These are phyloP conservation scores for Sindora glabra DNA, from an alignment of 306 rosid species.

Conservation along the genomic window DNA sequence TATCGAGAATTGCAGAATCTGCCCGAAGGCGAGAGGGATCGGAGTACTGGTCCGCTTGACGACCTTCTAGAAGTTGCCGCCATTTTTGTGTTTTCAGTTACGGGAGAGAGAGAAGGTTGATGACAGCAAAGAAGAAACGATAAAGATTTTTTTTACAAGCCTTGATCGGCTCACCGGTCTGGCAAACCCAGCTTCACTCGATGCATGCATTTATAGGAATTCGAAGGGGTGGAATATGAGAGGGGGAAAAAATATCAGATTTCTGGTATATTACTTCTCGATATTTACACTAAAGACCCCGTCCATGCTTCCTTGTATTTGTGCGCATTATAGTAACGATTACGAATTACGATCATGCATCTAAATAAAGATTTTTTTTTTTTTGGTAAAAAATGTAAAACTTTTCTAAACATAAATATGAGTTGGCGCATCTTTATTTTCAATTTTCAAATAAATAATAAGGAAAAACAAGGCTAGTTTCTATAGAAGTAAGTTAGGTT, in stretches of 20 bases:
- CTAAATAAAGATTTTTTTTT: no score
- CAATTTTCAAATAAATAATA: no score
- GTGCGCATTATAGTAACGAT: no score
- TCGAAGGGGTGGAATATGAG: neutral
- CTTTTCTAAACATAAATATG: no score
- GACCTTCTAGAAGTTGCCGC: slow-evolving; percentile 64
- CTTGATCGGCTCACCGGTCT: slow-evolving; percentile 44
- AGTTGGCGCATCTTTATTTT: no score
- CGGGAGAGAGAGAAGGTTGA: slow-evolving; percentile 1
- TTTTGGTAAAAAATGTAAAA: neutral
- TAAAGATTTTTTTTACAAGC: neutral
- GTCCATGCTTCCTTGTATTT: neutral
- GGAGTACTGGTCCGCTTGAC: slow-evolving; percentile 36
- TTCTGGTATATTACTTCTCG: slow-evolving; percentile 1
- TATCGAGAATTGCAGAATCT: slow-evolving; percentile 31
- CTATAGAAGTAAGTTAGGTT: no score
- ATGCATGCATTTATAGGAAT: slow-evolving; percentile 58
- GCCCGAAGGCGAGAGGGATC: slow-evolving; percentile 55
- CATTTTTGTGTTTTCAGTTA: slow-evolving; percentile 26
- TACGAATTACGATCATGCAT: no score
- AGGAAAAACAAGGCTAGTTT: no score
- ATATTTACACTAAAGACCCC: slow-evolving; percentile 17
- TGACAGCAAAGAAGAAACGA: neutral
- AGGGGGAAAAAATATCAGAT: neutral
- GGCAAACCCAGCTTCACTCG: slow-evolving; percentile 82